Evolutionary conservation across 768 basidiomycete species (phyloP).

Genomic region (Lentinula sp.): DNA sequence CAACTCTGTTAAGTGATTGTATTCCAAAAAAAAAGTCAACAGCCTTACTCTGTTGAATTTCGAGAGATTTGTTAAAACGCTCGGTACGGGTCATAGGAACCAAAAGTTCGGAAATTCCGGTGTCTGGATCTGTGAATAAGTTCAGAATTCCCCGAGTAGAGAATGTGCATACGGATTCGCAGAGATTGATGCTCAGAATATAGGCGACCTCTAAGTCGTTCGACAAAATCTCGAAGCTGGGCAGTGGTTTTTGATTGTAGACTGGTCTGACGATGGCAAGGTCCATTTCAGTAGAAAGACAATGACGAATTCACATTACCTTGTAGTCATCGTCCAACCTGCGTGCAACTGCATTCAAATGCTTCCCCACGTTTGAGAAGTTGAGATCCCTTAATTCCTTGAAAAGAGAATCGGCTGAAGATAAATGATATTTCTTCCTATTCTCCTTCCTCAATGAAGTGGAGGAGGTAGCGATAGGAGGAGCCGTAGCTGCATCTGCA

Average conservation of each 20-base stretch:
- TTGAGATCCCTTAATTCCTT: constrained; percentile 85
- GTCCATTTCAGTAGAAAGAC: background rate
- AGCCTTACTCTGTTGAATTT: constrained; percentile 88
- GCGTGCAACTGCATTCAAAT: constrained; percentile 74
- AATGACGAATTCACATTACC: constrained; percentile 25
- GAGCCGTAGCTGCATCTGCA: constrained; percentile 26
- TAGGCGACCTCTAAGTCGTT: constrained; percentile 78
- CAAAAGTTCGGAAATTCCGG: constrained; percentile 88
- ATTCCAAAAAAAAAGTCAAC: background rate
- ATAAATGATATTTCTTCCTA: constrained; percentile 85
- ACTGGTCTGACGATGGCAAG: constrained; percentile 45
- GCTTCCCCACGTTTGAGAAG: constrained; percentile 83
- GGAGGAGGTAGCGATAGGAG: constrained; percentile 34
- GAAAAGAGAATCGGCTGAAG: constrained; percentile 76
- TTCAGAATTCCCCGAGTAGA: background rate
- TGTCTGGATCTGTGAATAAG: constrained; percentile 49
- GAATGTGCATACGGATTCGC: constrained; percentile 68
- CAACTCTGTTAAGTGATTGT: background rate
- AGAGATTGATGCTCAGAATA: constrained; percentile 90
- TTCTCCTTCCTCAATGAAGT: constrained; percentile 63
- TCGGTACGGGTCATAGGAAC: constrained; percentile 81
- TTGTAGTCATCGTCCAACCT: constrained; percentile 92
- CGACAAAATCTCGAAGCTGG: constrained; percentile 92
- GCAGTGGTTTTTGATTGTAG: constrained; percentile 86
- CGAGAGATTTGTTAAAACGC: constrained; percentile 84